Conservation (phyloP, 139 green algal genomes). For the Chlamydomonas schloesseri region DNA sequence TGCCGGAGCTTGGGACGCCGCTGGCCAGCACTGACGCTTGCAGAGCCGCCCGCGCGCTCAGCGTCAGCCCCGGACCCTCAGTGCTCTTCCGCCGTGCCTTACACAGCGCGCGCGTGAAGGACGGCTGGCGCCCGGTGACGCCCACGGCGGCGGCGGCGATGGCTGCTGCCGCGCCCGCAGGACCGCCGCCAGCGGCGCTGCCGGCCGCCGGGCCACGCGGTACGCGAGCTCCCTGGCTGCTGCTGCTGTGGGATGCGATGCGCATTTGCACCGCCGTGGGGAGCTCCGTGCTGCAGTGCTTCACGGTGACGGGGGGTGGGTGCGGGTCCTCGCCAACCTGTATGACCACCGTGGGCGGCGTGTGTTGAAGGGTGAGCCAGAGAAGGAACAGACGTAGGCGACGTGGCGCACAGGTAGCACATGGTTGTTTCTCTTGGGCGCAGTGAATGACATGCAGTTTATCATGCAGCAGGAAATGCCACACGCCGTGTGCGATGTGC, state of each 20-base stretch:
- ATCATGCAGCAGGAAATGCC: too few relatives aligned
- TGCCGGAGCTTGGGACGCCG: too few relatives aligned
- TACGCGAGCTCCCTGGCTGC: not conserved
- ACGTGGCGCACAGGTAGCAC: too few relatives aligned
- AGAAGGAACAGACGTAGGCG: too few relatives aligned
- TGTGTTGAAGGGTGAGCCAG: too few relatives aligned
- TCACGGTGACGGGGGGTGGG: not conserved
- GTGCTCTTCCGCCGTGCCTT: not conserved
- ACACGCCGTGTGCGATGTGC: too few relatives aligned
- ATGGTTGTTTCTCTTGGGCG: too few relatives aligned
- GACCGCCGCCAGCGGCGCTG: not conserved
- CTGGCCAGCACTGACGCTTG: not conserved
- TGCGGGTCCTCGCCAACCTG: not conserved
- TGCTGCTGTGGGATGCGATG: not conserved
- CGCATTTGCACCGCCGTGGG: not conserved
- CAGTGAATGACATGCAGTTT: too few relatives aligned
- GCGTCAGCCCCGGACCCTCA: not conserved
- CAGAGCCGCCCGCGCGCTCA: not conserved
- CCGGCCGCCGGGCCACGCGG: not conserved
- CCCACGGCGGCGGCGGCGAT: too few relatives aligned
- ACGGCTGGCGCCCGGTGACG: not conserved
- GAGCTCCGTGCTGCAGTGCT: conserved; percentile 23
- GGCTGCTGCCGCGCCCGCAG: too few relatives aligned
- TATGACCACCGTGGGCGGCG: not conserved
- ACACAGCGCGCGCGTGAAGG: conserved; percentile 20